Percentiles rank a stretch among this genome's conserved stretches.
Evolutionary conservation across 345 rosid genomes (phyloP).

Genomic region (Eucalyptus erythrocorys): DNA sequence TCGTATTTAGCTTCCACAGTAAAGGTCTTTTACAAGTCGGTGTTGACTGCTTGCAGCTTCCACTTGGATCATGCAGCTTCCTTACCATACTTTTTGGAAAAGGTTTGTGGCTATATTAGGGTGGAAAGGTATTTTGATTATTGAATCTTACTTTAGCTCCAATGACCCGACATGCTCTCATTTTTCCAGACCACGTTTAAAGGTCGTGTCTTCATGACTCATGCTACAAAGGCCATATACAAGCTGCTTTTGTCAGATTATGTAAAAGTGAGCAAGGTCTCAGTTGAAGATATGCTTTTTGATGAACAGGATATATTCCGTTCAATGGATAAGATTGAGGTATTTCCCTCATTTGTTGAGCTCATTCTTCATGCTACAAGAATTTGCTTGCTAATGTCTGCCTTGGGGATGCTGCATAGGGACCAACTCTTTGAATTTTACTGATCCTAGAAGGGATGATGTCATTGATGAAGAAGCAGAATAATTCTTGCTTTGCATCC

Average conservation of each 20-base stretch:
- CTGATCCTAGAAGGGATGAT: not conserved
- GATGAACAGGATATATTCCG: constrained; percentile 79
- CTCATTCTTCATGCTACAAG: not conserved
- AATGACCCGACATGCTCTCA: not conserved
- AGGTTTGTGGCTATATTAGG: constrained; percentile 34
- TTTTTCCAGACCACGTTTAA: constrained; percentile 64
- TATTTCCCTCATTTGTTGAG: not conserved
- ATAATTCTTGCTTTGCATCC: not conserved
- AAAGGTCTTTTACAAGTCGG: not conserved
- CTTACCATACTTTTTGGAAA: constrained; percentile 83
- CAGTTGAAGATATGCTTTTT: constrained; percentile 90
- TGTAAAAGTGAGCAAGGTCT: constrained; percentile 95
- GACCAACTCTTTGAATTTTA: not conserved
- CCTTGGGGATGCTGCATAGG: not conserved
- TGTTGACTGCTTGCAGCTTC: constrained; percentile 52
- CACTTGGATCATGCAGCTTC: constrained; percentile 99
- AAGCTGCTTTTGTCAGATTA: constrained; percentile 79
- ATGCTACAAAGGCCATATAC: constrained; percentile 92
- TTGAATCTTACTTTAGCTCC: not conserved
- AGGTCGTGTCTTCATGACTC: constrained; percentile 91
- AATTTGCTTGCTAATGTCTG: not conserved
- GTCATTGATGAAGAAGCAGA: not conserved
- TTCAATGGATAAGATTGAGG: constrained; percentile 98
- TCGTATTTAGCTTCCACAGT: fast-evolving
- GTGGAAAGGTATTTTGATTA: not conserved